Base-by-base conservation (phyloP, 73 alveolate genomes). In the Paramecium sexaurelia region DNA sequence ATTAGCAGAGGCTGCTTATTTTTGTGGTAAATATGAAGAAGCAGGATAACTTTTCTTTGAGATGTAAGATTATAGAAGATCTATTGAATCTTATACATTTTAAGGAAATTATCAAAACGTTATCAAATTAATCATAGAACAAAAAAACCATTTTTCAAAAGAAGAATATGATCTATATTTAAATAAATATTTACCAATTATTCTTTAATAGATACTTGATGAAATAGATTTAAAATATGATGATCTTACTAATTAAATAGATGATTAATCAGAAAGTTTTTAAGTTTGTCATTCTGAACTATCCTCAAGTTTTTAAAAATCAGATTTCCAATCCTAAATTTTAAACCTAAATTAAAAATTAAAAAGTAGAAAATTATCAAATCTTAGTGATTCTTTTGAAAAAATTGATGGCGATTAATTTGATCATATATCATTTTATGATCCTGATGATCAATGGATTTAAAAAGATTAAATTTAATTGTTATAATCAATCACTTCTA, bases 381-480 rank as follows among this genome's bases (percentile, higher is more conserved):
- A 20, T 8, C 5, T n/a, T 17, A 17, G 32, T 17, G 67, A 51
- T 8, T 51, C 67, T 0, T 51, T 51, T 51, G 15, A 51, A 7
- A 29, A 17, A 3, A 51, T 51, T 4, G 17, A 51, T 20, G n/a
- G 8, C n/a, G 67, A 51, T 20, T 51, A 26, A 51, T 95, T 92
- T 85, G 98, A 95, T 36, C 98, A 95, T 66, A 68, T 95, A 10
- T 84, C 95, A 51, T 68, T 56, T 22, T 86, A 69, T 36, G 98
- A 95, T 67, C 96, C 96, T 26, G 98, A 95, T 20, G 98, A 95
- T 87, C 94, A 95, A 67, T 95, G 96, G 96, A 51, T 92, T 3
- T 43, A 87, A 71, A 67, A 47, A 36, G 94, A 69, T 68, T 41
- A 71, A 41, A 55, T 61, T 8, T 87, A 87, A 26, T 67, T 92